These are phyloP conservation scores for Boletellus ananas DNA, from an alignment of 768 basidiomycete species.

Conservation along the genomic window DNA sequence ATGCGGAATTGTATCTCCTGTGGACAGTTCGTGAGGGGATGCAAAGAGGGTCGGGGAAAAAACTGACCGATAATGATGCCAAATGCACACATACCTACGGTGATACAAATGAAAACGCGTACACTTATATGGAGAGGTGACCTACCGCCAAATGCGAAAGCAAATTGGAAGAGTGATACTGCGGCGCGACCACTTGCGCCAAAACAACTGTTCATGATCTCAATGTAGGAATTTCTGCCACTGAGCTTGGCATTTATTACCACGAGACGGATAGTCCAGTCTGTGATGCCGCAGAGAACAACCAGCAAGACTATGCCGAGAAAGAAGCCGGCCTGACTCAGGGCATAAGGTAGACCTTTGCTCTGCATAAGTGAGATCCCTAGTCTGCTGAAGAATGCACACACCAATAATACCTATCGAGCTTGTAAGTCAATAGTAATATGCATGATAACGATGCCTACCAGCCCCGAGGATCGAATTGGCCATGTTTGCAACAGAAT, in stretches of 20 bases:
- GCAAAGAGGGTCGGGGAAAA: background rate
- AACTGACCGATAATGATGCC: slow-evolving; percentile 81
- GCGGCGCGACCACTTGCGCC: slow-evolving; percentile 88
- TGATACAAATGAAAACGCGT: slow-evolving; percentile 4
- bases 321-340: slow-evolving; percentile 93
- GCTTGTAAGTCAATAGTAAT: slow-evolving; percentile 15
- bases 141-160: slow-evolving; percentile 94
- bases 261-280: slow-evolving; percentile 97
- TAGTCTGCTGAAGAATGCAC: slow-evolving; percentile 10
- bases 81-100: slow-evolving; percentile 92
- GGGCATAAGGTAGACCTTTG: slow-evolving; percentile 87
- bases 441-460: slow-evolving; percentile 27
- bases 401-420: slow-evolving; percentile 68
- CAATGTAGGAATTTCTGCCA: slow-evolving; percentile 88
- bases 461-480: slow-evolving; percentile 96
- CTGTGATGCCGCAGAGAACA: slow-evolving; percentile 78
- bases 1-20: slow-evolving; percentile 93
- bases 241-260: slow-evolving; percentile 95
- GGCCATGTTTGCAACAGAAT: slow-evolving; percentile 90
- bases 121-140: background rate
- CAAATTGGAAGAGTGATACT: slow-evolving; percentile 95
- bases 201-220: slow-evolving; percentile 92
- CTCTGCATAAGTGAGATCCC: slow-evolving; percentile 4
- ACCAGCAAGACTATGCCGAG: slow-evolving; percentile 81
- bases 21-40: background rate